These are phyloP conservation scores for Globisporangium recalcitrans DNA, from an alignment of 352 stramenopile species.

Conservation along the genomic window DNA sequence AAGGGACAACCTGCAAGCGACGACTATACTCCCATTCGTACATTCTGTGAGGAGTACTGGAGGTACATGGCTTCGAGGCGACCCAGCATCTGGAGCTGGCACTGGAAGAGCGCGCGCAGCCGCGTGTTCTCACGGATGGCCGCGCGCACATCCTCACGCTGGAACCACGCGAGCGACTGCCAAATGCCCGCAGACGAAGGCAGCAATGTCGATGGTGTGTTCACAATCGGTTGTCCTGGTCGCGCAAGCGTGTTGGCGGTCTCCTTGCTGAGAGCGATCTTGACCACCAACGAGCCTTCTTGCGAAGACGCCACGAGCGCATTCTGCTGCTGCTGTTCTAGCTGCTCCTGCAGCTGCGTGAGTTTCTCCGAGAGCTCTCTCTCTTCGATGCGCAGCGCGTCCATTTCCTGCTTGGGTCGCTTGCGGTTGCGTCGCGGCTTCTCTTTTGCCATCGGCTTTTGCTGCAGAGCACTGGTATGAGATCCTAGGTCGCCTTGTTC, in stretches of 20 bases:
- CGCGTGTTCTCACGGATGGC: slow-evolving; percentile 31
- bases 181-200: slow-evolving; percentile 13
- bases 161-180: slow-evolving; percentile 29
- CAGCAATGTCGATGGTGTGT: not conserved
- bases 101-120: slow-evolving; percentile 24
- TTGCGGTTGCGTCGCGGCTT: too few species aligned
- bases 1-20: too few species aligned
- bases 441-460: not conserved
- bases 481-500: too few species aligned
- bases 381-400: not conserved
- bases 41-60: too few species aligned
- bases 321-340: not conserved
- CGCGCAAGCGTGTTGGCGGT: not conserved
- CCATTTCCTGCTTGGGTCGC: not conserved
- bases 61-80: slow-evolving; percentile 21
- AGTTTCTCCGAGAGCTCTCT: not conserved
- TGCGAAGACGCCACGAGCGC: not conserved
- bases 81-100: slow-evolving; percentile 30
- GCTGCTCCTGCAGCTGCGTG: not conserved
- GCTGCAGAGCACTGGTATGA: not conserved
- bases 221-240: not conserved
- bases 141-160: slow-evolving; percentile 25
- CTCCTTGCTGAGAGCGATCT: not conserved
- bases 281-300: not conserved
- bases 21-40: too few species aligned